These are phyloP conservation scores for Pulveroboletus frians DNA, from an alignment of 768 basidiomycete genomes.

Conservation along the genomic window DNA sequence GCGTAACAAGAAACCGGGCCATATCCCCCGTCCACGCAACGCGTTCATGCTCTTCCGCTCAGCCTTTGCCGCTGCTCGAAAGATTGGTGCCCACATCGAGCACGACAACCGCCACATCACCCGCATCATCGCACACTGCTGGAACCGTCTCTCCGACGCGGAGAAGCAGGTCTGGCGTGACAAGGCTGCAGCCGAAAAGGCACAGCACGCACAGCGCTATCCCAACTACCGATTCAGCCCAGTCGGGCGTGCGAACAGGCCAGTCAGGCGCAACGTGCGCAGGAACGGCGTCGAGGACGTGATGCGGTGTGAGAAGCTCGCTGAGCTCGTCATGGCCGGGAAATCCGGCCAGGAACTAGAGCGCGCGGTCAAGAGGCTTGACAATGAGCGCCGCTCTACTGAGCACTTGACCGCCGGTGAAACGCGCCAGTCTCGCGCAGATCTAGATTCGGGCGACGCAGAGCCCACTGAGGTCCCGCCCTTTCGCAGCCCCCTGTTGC, in stretches of 20 bases:
- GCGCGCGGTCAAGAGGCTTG: slow-evolving; percentile 38
- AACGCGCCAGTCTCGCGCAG: neutral
- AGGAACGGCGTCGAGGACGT: slow-evolving; percentile 46
- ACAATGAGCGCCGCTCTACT: neutral
- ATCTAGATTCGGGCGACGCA: neutral
- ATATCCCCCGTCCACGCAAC: slow-evolving; percentile 37
- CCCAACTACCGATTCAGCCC: slow-evolving; percentile 56
- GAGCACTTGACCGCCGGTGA: neutral
- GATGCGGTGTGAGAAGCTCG: slow-evolving; percentile 45
- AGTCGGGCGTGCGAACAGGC: slow-evolving; percentile 37
- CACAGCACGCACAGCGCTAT: slow-evolving; percentile 42
- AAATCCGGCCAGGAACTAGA: slow-evolving; percentile 47
- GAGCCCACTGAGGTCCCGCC: slow-evolving; percentile 13
- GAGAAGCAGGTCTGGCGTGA: slow-evolving; percentile 49
- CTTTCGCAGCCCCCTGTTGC: slow-evolving; percentile 30
- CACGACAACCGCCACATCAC: slow-evolving; percentile 56
- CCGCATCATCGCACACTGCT: slow-evolving; percentile 49
- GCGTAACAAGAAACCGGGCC: slow-evolving; percentile 37
- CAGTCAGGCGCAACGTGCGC: slow-evolving; percentile 47
- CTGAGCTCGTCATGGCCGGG: slow-evolving; percentile 46
- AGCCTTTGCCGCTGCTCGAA: slow-evolving; percentile 50
- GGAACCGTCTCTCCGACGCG: slow-evolving; percentile 47
- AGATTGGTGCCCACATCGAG: slow-evolving; percentile 45
- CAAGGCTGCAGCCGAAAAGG: slow-evolving; percentile 49
- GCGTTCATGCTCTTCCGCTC: slow-evolving; percentile 58